phyloP scores from a whole-genome alignment of 768 basidiomycete genomes.

The Butyriboletus loyo region DNA sequence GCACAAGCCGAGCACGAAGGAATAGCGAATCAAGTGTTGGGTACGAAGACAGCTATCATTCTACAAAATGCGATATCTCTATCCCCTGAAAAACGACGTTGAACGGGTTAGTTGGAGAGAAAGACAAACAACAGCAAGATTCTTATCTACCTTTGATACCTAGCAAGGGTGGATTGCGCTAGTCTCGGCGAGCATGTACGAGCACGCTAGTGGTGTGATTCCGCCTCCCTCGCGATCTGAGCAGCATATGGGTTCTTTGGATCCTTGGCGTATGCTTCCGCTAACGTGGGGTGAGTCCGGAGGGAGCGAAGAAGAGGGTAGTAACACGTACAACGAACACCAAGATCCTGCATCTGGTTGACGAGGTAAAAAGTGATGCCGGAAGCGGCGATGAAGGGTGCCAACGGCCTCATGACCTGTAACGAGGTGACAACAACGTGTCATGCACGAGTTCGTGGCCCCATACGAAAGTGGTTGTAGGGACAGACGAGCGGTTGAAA shows the following conservation, averaged over 20 bases:
- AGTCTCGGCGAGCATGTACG: background rate
- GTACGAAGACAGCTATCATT: constrained; percentile 9
- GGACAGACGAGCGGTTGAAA: background rate
- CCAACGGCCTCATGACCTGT: constrained; percentile 70
- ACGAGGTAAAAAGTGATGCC: constrained; percentile 65
- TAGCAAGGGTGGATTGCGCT: background rate
- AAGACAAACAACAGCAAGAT: background rate
- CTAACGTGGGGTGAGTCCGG: constrained; percentile 33
- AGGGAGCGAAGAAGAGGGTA: background rate
- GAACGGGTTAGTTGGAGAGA: background rate
- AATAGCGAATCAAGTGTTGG: constrained; percentile 1
- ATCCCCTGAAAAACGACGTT: background rate
- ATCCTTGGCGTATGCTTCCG: constrained; percentile 67
- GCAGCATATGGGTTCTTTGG: constrained; percentile 82
- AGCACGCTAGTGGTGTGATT: constrained; percentile 39
- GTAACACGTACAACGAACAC: constrained; percentile 62
- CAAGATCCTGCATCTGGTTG: constrained; percentile 62
- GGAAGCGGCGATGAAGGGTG: constrained; percentile 75
- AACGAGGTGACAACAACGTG: background rate
- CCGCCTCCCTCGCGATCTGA: constrained; percentile 63
- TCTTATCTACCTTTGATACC: constrained; percentile 10
- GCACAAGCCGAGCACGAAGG: background rate
- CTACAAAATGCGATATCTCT: constrained; percentile 19
- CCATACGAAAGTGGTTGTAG: background rate
- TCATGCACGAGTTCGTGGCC: background rate